Conservation (phyloP, 2,329 filamentous ascomycete genomes). For the Fusarium nelsonii region DNA sequence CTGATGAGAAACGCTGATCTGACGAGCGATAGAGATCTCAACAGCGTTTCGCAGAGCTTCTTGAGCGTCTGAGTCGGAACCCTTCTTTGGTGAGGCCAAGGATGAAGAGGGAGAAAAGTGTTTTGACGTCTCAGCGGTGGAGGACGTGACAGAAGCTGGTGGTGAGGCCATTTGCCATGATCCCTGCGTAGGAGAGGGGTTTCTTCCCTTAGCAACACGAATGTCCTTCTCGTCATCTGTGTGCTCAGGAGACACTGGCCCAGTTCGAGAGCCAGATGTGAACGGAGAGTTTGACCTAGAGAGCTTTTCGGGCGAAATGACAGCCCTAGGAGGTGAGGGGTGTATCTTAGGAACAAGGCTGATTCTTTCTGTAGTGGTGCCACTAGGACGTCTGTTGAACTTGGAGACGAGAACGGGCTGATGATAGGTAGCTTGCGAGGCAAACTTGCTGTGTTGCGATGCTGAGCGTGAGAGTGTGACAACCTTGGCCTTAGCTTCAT, state of each 20-base stretch:
- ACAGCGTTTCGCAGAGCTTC: conserved; percentile 66
- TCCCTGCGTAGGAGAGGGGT: conserved; percentile 57
- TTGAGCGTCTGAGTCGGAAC: conserved; percentile 35
- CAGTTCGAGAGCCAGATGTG: conserved; percentile 41
- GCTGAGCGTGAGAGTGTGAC: conserved; percentile 30
- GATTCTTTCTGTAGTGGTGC: conserved; percentile 21
- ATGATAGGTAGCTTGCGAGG: conserved; percentile 8
- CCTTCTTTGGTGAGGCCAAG: conserved; percentile 43
- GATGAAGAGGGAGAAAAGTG: conserved; percentile 35
- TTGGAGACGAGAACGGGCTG: conserved; percentile 43
- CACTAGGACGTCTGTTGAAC: conserved; percentile 45
- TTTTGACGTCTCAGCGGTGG: conserved; percentile 22
- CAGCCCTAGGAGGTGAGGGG: conserved; percentile 27
- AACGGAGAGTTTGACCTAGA: conserved; percentile 39
- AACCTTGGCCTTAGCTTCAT: conserved; percentile 24
- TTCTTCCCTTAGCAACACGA: conserved; percentile 47
- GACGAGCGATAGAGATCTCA: conserved; percentile 75
- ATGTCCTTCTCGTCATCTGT: conserved; percentile 47
- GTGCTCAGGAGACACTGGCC: conserved; percentile 58
- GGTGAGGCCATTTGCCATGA: conserved; percentile 63
- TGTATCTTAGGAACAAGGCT: conserved; percentile 14
- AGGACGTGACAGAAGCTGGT: conserved; percentile 51
- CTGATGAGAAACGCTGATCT: conserved; percentile 74
- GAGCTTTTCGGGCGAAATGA: conserved; percentile 6
- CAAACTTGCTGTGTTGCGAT: conserved; percentile 12